Evolutionary conservation across 768 basidiomycete species (phyloP).

Genomic region (Tylopilus plumbeoviolaceoides): DNA sequence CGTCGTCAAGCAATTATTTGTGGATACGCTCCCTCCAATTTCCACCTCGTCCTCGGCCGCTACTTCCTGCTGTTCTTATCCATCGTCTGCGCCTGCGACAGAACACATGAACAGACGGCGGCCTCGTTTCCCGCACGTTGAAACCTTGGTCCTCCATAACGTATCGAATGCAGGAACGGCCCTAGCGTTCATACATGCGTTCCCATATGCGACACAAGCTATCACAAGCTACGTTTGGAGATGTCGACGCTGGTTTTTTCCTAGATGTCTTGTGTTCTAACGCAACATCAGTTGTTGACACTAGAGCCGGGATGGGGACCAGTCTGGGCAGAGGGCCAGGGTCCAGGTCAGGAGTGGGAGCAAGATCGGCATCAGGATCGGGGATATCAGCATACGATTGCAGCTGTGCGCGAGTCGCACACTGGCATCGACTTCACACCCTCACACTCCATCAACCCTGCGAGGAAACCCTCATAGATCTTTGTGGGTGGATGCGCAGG

Average conservation of each 20-base stretch:
- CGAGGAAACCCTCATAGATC: too few relatives aligned
- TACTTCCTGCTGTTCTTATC: background rate
- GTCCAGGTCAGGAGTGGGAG: background rate
- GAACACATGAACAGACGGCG: conserved; percentile 7
- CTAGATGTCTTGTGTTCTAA: conserved; percentile 12
- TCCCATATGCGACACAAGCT: conserved; percentile 18
- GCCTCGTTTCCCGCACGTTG: conserved; percentile 26
- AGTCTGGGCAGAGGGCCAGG: background rate
- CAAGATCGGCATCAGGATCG: background rate
- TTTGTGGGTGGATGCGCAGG: conserved; percentile 18
- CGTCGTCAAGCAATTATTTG: conserved; percentile 23
- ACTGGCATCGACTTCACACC: conserved; percentile 18
- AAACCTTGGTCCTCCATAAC: conserved; percentile 26
- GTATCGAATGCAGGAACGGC: conserved; percentile 22
- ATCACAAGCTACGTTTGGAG: conserved; percentile 24
- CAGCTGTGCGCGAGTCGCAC: conserved; percentile 5
- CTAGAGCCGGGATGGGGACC: too few relatives aligned
- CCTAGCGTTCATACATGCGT: conserved; percentile 24
- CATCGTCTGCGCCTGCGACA: background rate
- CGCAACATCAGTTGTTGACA: background rate
- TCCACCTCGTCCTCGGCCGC: background rate
- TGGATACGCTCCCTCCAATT: conserved; percentile 6
- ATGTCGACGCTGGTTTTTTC: conserved; percentile 26
- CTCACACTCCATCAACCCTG: conserved; percentile 22
- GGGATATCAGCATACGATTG: background rate